Base-by-base conservation (phyloP, 2,329 filamentous ascomycete species). In the Thelonectria discophora region DNA sequence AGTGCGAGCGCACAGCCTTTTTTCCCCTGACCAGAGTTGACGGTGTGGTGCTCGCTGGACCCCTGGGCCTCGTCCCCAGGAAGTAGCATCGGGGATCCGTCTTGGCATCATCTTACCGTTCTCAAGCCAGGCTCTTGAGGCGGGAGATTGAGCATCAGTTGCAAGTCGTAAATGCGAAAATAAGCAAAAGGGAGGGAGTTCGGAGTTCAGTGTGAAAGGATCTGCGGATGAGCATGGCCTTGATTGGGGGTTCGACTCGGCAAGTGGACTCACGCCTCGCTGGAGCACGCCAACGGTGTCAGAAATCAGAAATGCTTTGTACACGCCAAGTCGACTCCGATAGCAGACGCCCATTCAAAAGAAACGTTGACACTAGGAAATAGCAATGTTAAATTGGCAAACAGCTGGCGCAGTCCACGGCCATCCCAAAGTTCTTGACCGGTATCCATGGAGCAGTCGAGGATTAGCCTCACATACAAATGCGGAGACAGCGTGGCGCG, bases 11-110 rank as follows among this genome's bases (percentile, higher is more conserved):
- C 60, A 61, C 58, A 43, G 45, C 37, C 66, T 63, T 65, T 66
- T 68, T 11, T 52, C 66, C 68, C 68, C 66, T 71, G 66, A 66
- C 52, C 58, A 63, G 53, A 47, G 45, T 55, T 60, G 63, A 58
- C 24, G 24, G 24, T 7, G 24, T 24, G 24, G 24, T 7, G 24
- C 24, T 24, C 24, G 58, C 30, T 50, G 59, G 68, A 69, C n/a
- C 66, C 68, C 68, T 68, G 58, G 56, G 42, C 58, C 51, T 32
- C 46, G 53, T 62, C 60, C 56, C 58, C 58, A 60, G 47, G 47
- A 54, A 53, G 59, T 57, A 52, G 48, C 51, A 59, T 48, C 43
- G 59, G 61, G 61, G 59, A 65, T 62, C 66, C 66, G 63, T 59
- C 64, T 69, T 63, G 67, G 67, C 69, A 50, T 63, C 54, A 57